phyloP scores from a whole-genome alignment of 331 rosid species.

The Ulmus americana region DNA sequence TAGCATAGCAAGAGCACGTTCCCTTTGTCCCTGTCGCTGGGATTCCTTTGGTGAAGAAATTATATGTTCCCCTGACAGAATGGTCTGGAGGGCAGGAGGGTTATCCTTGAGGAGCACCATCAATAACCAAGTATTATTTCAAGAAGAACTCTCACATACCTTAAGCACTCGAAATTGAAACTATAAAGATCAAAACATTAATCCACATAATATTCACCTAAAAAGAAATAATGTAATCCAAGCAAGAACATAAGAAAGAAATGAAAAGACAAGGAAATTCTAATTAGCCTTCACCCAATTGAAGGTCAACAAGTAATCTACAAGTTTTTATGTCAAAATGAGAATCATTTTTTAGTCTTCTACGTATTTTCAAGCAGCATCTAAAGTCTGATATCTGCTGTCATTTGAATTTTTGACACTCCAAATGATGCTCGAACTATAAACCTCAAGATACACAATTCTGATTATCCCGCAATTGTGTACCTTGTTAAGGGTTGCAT shows the following conservation, averaged over 20 bases:
- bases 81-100: conserved; percentile 64
- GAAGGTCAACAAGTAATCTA: conserved; percentile 1
- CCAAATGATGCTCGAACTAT: not conserved
- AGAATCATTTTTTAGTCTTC: not conserved
- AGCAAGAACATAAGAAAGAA: not conserved
- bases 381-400: not conserved
- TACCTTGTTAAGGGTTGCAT: too few relatives aligned
- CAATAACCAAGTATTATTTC: conserved; percentile 18
- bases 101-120: conserved; percentile 56
- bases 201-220: not conserved
- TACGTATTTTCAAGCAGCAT: not conserved
- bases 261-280: not conserved
- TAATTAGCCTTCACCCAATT: not conserved
- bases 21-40: conserved; percentile 81
- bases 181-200: not conserved
- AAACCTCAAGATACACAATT: conserved; percentile 2
- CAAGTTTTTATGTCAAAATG: not conserved
- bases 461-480: too few relatives aligned
- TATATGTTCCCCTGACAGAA: conserved; percentile 61
- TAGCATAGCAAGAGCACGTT: conserved; percentile 86
- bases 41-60: conserved; percentile 55
- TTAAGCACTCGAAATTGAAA: not conserved
- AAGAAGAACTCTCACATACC: not conserved
- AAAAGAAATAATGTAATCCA: not conserved
- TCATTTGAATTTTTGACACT: not conserved